A percentile compares a stretch with the other conserved stretches of the same genome.
Evolutionary conservation across 164 flowering plant genomes (phyloP).

Genomic region (Macadamia tetraphylla): DNA sequence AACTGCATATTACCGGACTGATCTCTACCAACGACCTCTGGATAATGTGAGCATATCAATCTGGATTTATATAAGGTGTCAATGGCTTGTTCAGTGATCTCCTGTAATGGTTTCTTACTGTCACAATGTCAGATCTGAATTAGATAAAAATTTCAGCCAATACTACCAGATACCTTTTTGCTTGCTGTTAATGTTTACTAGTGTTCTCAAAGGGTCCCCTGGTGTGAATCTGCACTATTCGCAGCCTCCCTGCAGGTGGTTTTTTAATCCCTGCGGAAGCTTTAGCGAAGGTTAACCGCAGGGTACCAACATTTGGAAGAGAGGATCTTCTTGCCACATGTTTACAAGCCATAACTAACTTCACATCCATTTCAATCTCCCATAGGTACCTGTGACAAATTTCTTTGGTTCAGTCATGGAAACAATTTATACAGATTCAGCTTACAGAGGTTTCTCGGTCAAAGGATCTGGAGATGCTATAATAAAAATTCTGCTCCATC

Average conservation of each 20-base stretch:
- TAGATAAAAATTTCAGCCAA: too few species aligned
- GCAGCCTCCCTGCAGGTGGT: too few species aligned
- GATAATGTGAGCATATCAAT: conserved; percentile 43
- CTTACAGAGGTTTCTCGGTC: conserved; percentile 43
- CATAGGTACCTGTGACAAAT: conserved; percentile 88
- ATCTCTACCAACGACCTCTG: conserved; percentile 56
- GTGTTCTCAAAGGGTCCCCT: too few species aligned
- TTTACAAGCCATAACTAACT: background rate
- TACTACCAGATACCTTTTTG: too few species aligned
- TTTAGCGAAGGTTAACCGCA: too few species aligned
- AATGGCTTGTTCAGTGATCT: background rate
- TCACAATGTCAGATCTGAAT: too few species aligned
- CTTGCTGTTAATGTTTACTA: too few species aligned
- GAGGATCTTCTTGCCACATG: too few species aligned
- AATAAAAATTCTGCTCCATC: conserved; percentile 22
- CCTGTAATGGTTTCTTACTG: too few species aligned
- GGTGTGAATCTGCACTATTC: too few species aligned
- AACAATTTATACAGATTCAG: conserved; percentile 81
- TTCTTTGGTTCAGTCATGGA: conserved; percentile 98
- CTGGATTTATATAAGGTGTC: background rate
- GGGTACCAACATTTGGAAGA: too few species aligned
- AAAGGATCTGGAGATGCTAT: conserved; percentile 12
- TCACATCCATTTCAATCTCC: conserved; percentile 2
- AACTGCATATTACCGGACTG: conserved; percentile 81
- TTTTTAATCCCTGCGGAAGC: too few species aligned